These are phyloP conservation scores for Umbelopsis sp. DNA, from an alignment of 192 early-diverging fungal species.

Conservation along the genomic window DNA sequence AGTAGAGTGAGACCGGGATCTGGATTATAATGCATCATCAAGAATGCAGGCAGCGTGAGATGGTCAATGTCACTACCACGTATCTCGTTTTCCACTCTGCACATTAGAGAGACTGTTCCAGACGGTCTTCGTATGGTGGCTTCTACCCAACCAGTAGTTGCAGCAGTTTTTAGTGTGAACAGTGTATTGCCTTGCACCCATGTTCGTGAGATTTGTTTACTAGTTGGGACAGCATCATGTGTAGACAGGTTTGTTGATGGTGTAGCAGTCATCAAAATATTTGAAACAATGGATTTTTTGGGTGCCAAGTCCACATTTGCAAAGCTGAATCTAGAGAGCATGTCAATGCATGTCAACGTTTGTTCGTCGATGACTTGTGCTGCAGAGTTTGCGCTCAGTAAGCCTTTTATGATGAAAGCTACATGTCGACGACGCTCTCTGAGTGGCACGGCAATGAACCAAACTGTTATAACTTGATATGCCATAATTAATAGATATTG, in stretches of 20 bases:
- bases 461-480: constrained; percentile 88
- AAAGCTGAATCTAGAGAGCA: constrained; percentile 86
- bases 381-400: constrained; percentile 64
- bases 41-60: constrained; percentile 50
- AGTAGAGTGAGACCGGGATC: constrained; percentile 34
- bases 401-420: constrained; percentile 75
- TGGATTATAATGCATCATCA: constrained; percentile 54
- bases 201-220: constrained; percentile 51
- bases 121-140: constrained; percentile 82
- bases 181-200: constrained; percentile 90
- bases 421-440: constrained; percentile 78
- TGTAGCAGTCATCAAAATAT: constrained; percentile 51
- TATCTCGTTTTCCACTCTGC: constrained; percentile 71
- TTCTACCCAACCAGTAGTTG: constrained; percentile 74
- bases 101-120: constrained; percentile 70
- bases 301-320: constrained; percentile 72
- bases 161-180: constrained; percentile 74
- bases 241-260: background rate
- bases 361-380: constrained; percentile 75
- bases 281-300: constrained; percentile 49
- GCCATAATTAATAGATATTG: constrained; percentile 91
- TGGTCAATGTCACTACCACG: constrained; percentile 50
- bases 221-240: constrained; percentile 15
- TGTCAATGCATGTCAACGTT: constrained; percentile 92
- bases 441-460: constrained; percentile 84